These are phyloP conservation scores for Rhodocollybia butyracea DNA, from an alignment of 768 basidiomycete species.

Conservation along the genomic window DNA sequence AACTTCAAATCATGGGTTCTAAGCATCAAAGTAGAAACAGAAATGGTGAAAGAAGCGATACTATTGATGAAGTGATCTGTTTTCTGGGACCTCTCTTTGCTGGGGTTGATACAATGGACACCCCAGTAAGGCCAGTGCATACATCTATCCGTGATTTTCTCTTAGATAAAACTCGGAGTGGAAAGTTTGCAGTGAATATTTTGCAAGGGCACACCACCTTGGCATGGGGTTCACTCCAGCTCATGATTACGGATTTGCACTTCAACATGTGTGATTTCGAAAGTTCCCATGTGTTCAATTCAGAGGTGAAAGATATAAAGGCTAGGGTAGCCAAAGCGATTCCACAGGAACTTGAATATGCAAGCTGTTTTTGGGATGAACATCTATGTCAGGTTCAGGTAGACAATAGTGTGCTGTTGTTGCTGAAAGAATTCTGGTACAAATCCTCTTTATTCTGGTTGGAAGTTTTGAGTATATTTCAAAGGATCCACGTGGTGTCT, in stretches of 20 bases:
- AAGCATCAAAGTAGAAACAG: not conserved
- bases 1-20: not conserved
- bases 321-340: no score
- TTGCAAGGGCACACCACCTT: not conserved
- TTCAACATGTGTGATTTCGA: no score
- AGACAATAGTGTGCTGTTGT: not conserved
- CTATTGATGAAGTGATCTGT: not conserved
- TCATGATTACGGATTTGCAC: not conserved
- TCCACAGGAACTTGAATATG: no score
- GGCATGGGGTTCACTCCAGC: not conserved
- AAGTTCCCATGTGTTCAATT: no score
- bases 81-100: no score
- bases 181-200: not conserved
- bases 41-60: not conserved
- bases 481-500: no score
- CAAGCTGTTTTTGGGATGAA: no score
- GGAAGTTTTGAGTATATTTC: no score
- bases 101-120: not conserved
- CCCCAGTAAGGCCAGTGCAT: not conserved
- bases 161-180: not conserved
- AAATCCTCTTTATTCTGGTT: no score
- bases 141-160: not conserved
- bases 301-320: no score
- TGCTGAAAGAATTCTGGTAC: not conserved
- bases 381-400: not conserved